phyloP scores from a whole-genome alignment of 345 rosid genomes.

The Acer saccharum region DNA sequence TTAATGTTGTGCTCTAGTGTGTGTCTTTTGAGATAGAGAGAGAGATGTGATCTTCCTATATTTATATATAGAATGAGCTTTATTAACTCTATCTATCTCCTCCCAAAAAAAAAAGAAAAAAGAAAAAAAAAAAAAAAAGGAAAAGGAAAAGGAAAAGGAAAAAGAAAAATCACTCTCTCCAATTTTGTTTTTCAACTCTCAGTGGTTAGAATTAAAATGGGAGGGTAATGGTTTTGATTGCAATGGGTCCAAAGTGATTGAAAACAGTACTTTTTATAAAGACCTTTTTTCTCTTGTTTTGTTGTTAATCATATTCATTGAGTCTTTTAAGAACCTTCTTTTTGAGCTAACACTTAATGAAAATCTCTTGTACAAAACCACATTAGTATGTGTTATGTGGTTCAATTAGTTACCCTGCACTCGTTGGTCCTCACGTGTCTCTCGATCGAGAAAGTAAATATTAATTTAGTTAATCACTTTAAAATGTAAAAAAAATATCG shows the following conservation, averaged over 20 bases:
- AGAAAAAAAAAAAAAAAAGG: background rate
- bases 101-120: background rate
- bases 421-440: no score
- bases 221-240: slow-evolving; percentile 22
- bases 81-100: background rate
- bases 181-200: slow-evolving; percentile 14
- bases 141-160: background rate
- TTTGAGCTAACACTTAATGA: background rate
- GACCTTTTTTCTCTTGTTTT: background rate
- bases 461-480: no score
- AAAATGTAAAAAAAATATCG: no score
- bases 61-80: slow-evolving; percentile 33
- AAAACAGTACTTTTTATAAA: background rate
- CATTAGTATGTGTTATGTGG: background rate
- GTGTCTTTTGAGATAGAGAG: background rate
- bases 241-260: slow-evolving; percentile 29
- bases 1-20: no score
- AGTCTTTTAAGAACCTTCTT: slow-evolving; percentile 3
- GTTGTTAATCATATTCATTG: slow-evolving; percentile 17
- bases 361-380: background rate
- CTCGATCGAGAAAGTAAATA: no score
- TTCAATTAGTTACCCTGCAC: no score
- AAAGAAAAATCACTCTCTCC: background rate
- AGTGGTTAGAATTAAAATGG: slow-evolving; percentile 27
- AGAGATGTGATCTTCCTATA: slow-evolving; percentile 14